phyloP scores from a whole-genome alignment of 2,329 filamentous ascomycete species.

The Cytospora paraplurivora region DNA sequence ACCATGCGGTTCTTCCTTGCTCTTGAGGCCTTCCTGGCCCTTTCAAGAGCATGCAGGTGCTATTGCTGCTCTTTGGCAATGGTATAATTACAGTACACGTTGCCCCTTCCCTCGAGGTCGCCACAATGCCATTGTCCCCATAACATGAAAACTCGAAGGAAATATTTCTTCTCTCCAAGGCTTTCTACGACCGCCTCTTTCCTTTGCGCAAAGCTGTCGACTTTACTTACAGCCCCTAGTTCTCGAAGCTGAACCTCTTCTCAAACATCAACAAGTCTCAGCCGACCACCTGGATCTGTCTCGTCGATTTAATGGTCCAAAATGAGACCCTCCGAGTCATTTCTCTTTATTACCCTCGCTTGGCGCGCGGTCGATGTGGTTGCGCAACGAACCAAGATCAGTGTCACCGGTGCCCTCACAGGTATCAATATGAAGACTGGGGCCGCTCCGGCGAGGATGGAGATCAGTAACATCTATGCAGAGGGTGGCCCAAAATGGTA shows the following conservation, averaged over 20 bases:
- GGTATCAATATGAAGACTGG: conserved; percentile 42
- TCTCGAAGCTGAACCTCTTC: not conserved
- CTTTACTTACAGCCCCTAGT: not conserved
- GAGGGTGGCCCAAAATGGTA: conserved; percentile 49
- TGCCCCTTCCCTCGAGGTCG: not conserved
- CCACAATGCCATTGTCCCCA: not conserved
- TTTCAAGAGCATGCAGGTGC: not conserved
- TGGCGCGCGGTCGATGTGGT: not conserved
- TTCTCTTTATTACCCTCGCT: not conserved
- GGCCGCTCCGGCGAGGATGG: conserved; percentile 47
- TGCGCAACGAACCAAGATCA: conserved; percentile 15
- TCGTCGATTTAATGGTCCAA: not conserved
- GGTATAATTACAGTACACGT: conserved; percentile 6
- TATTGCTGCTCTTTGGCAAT: not conserved
- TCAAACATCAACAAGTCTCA: not conserved
- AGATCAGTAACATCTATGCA: conserved; percentile 50
- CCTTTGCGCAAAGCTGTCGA: not conserved
- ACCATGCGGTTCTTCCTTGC: not conserved
- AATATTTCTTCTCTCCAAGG: not conserved
- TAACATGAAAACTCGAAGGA: not conserved
- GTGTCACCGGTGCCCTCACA: conserved; percentile 42
- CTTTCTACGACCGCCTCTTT: not conserved
- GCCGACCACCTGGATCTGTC: conserved; percentile 1
- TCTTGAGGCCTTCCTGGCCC: not conserved
- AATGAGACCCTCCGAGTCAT: conserved; percentile 6